Conservation (phyloP, 2,329 filamentous ascomycete genomes). For the Fusarium udum region DNA sequence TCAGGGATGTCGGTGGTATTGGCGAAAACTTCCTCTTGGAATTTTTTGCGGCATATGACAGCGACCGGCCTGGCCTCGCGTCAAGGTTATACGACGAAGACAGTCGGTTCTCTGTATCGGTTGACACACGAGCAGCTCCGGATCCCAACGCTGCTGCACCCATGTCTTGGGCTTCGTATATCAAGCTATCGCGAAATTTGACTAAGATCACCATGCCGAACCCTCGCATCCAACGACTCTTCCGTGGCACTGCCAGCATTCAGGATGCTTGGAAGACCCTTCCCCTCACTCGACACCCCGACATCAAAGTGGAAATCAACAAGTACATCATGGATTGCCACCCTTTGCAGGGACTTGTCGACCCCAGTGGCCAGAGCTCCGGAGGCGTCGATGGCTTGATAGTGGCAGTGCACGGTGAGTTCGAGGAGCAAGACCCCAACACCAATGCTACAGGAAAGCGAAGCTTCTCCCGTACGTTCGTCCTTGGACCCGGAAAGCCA, state of each 20-base stretch:
- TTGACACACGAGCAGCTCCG: conserved; percentile 70
- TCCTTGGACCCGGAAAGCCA: conserved; percentile 78
- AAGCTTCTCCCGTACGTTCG: conserved; percentile 83
- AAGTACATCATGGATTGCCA: conserved; percentile 89
- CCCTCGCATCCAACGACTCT: conserved; percentile 71
- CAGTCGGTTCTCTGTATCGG: conserved; percentile 78
- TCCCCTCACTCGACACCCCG: conserved; percentile 78
- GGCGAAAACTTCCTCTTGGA: conserved; percentile 79
- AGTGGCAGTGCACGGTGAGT: conserved; percentile 84
- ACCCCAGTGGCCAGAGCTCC: conserved; percentile 70
- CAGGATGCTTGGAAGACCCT: conserved; percentile 74
- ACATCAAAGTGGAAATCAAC: conserved; percentile 70
- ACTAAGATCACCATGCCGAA: conserved; percentile 70
- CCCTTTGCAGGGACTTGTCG: conserved; percentile 74
- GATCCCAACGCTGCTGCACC: conserved; percentile 54
- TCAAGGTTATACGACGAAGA: conserved; percentile 77
- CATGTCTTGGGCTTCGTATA: conserved; percentile 77
- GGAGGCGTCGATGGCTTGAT: conserved; percentile 80
- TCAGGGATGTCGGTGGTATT: conserved; percentile 77
- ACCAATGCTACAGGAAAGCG: conserved; percentile 70
- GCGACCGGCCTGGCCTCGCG: conserved; percentile 70
- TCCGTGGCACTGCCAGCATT: conserved; percentile 72
- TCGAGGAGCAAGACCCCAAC: conserved; percentile 74
- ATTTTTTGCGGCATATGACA: conserved; percentile 80
- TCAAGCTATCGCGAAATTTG: conserved; percentile 82